These are phyloP conservation scores for Yamadazyma triangularis DNA, from an alignment of 1,139 yeast species.

Conservation along the genomic window DNA sequence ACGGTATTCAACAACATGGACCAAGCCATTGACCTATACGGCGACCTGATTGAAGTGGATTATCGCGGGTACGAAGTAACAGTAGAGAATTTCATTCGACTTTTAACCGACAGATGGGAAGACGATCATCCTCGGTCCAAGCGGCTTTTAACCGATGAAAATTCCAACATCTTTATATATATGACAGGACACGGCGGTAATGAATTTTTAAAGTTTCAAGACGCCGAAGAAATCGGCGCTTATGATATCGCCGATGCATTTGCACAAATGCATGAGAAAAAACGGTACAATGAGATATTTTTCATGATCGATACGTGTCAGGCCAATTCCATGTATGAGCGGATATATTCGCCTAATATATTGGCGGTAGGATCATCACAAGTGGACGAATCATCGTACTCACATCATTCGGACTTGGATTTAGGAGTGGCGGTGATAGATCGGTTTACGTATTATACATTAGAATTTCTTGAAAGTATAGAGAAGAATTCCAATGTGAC, in stretches of 20 bases:
- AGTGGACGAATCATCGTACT: constrained; percentile 84
- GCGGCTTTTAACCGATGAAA: constrained; percentile 85
- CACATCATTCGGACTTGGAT: constrained; percentile 93
- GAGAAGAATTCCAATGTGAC: constrained; percentile 72
- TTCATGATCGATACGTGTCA: constrained; percentile 99
- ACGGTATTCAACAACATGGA: constrained; percentile 93
- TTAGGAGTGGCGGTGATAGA: constrained; percentile 98
- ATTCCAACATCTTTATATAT: constrained; percentile 88
- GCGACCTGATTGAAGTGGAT: constrained; percentile 93
- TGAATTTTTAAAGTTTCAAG: constrained; percentile 94
- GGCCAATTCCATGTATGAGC: constrained; percentile 95
- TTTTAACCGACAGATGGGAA: constrained; percentile 93
- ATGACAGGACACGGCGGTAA: constrained; percentile 99
- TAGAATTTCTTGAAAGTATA: constrained; percentile 81
- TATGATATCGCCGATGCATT: constrained; percentile 97
- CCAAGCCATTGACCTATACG: constrained; percentile 90
- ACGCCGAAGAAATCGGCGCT: constrained; percentile 95
- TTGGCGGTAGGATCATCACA: constrained; percentile 93
- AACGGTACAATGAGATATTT: constrained; percentile 88
- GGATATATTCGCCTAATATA: constrained; percentile 88
- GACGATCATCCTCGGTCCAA: constrained; percentile 90
- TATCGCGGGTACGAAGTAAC: constrained; percentile 97
- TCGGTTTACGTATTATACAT: constrained; percentile 86
- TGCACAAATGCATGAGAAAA: constrained; percentile 95
- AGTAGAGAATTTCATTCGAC: constrained; percentile 87